Percentiles rank a stretch among this genome's conserved stretches.
These are phyloP conservation scores for Hypoxylon trugodes DNA, from an alignment of 495 filamentous ascomycete genomes.

Conservation along the genomic window DNA sequence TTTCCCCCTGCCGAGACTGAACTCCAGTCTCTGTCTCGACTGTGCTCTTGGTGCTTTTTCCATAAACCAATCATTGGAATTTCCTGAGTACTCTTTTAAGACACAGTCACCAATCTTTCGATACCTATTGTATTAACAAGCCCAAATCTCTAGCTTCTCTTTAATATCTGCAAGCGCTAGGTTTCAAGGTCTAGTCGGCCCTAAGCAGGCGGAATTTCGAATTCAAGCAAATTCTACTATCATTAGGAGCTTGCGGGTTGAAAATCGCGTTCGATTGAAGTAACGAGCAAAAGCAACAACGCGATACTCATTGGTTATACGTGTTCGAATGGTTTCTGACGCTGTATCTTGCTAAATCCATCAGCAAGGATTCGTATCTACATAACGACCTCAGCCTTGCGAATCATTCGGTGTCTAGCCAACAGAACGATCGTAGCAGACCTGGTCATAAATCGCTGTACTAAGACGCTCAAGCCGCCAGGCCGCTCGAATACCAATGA, in stretches of 20 bases:
- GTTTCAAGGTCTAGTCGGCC: not conserved
- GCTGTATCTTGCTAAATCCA: not conserved
- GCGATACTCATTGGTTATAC: not conserved
- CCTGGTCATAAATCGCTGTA: slow-evolving; percentile 23
- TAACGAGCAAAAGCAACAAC: not conserved
- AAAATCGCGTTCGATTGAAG: slow-evolving; percentile 4
- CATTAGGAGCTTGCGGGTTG: not conserved
- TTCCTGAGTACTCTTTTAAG: slow-evolving; percentile 11
- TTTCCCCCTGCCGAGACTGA: not conserved
- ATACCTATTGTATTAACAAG: slow-evolving; percentile 17
- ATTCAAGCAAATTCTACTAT: slow-evolving; percentile 1
- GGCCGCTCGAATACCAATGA: slow-evolving; percentile 28
- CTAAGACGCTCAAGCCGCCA: slow-evolving; percentile 41
- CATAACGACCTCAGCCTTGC: slow-evolving; percentile 3
- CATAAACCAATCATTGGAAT: slow-evolving; percentile 5
- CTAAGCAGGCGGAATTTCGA: slow-evolving; percentile 11
- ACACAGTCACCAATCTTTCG: slow-evolving; percentile 23
- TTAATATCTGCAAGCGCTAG: slow-evolving; percentile 11
- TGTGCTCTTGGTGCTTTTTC: not conserved
- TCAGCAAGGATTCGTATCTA: slow-evolving; percentile 1
- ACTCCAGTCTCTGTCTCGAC: not conserved
- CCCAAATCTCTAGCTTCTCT: not conserved
- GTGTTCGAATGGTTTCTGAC: not conserved
- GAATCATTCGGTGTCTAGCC: slow-evolving; percentile 13
- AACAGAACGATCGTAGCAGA: slow-evolving; percentile 19